Percentiles rank a stretch among this genome's conserved stretches.
Conservation (phyloP, 2,329 filamentous ascomycete species). For the Verticillium tricorpus region DNA sequence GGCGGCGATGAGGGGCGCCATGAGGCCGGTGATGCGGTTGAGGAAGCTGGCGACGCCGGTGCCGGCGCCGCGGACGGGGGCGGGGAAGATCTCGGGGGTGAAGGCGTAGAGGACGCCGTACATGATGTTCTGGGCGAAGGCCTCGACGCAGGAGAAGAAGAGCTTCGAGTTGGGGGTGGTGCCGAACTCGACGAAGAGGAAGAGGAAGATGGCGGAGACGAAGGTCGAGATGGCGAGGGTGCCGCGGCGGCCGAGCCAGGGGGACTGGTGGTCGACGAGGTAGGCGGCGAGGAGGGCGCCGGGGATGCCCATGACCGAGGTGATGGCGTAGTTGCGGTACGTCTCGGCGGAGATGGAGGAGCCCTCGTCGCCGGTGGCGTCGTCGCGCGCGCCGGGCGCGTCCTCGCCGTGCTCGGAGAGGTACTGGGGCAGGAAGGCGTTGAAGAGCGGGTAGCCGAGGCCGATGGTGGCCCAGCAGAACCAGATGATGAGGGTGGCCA, state of each 20-base stretch:
- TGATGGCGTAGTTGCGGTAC: conserved; percentile 82
- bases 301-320: conserved; percentile 70
- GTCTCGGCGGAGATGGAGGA: conserved; percentile 40
- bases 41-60: conserved; percentile 69
- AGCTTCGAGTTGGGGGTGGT: conserved; percentile 54
- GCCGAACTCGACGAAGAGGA: conserved; percentile 60
- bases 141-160: conserved; percentile 61
- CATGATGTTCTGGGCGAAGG: conserved; percentile 72
- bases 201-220: conserved; percentile 64
- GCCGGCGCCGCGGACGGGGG: conserved; percentile 66
- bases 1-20: conserved; percentile 65
- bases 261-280: conserved; percentile 61
- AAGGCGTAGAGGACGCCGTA: conserved; percentile 75
- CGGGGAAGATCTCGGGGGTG: conserved; percentile 73
- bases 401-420: conserved; percentile 43
- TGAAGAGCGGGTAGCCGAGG: conserved; percentile 85
- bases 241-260: conserved; percentile 63
- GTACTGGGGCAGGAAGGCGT: conserved; percentile 86
- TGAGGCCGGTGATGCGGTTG: conserved; percentile 62
- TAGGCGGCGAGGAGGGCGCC: conserved; percentile 71
- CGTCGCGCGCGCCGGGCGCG: conserved; percentile 14
- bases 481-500: conserved; percentile 59
- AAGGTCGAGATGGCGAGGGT: conserved; percentile 66
- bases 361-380: conserved; percentile 20
- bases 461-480: conserved; percentile 80